Percentiles rank a stretch among this genome's conserved stretches.
phyloP scores from a whole-genome alignment of 176 grass and related monocot species.

The Oryza glumipatula region DNA sequence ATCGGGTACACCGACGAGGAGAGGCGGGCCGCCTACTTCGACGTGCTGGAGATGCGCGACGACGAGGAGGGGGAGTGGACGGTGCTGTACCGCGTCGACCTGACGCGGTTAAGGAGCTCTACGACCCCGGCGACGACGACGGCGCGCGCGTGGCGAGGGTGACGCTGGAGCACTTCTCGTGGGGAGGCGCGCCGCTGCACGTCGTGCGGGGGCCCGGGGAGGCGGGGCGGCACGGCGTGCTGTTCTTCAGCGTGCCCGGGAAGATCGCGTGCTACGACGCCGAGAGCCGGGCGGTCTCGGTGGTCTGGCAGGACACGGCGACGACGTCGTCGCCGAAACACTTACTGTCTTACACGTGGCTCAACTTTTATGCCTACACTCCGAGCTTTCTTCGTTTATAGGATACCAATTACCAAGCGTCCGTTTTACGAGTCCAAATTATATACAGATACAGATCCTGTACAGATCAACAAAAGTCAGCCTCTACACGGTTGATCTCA shows the following conservation, averaged over 20 bases:
- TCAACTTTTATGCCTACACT: not conserved
- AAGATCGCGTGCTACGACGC: not conserved
- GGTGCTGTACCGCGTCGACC: slow-evolving; percentile 12
- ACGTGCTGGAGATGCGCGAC: slow-evolving; percentile 26
- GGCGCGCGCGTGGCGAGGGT: not conserved
- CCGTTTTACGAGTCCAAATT: not conserved
- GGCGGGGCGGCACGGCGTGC: not conserved
- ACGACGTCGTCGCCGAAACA: not conserved
- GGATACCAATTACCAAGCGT: not conserved
- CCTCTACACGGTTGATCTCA: not conserved
- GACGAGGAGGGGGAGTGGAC: slow-evolving; percentile 13
- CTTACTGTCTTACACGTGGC: not conserved
- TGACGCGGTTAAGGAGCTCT: slow-evolving; percentile 4
- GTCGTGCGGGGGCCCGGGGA: not conserved
- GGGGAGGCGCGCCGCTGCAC: not conserved
- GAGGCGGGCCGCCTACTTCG: not conserved
- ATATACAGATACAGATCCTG: not conserved
- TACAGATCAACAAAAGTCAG: not conserved
- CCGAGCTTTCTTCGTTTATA: not conserved
- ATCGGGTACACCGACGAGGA: slow-evolving; percentile 35
- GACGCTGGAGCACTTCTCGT: not conserved
- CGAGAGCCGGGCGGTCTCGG: not conserved
- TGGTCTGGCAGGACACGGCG: not conserved
- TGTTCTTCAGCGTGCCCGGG: not conserved
- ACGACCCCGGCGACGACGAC: not conserved